Conservation (phyloP, 345 rosid genomes). For the Draba incana region DNA sequence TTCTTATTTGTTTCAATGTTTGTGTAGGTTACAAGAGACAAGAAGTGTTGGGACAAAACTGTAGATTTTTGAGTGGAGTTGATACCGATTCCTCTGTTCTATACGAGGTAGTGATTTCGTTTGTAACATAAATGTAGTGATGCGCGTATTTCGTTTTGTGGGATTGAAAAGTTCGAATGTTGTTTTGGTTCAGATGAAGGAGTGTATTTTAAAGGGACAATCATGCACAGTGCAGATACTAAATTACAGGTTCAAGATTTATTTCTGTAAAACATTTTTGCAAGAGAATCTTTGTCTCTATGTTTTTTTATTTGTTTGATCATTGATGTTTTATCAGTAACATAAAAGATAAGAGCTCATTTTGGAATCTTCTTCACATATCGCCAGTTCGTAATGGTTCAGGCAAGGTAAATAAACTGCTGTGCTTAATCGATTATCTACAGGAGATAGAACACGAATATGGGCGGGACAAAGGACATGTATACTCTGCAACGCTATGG, state of each 20-base stretch:
- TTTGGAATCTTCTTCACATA: conserved; percentile 93
- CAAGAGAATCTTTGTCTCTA: no score
- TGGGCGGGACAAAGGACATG: no score
- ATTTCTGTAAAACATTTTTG: no score
- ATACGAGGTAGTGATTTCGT: conserved; percentile 50
- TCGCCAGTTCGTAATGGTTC: conserved; percentile 95
- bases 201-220: conserved; percentile 64
- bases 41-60: conserved; percentile 83
- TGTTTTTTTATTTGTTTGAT: no score
- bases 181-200: conserved; percentile 58
- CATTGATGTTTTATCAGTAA: conserved; percentile 30
- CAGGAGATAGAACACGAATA: no score
- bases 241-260: conserved; percentile 99
- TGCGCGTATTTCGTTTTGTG: no score
- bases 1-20: background rate
- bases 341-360: conserved; percentile 82
- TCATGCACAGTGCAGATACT: conserved; percentile 92
- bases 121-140: background rate
- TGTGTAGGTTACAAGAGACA: conserved; percentile 73
- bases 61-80: no score
- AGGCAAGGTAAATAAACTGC: conserved; percentile 72
- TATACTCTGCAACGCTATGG: no score
- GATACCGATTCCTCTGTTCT: conserved; percentile 55
- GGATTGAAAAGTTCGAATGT: background rate
- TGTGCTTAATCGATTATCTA: no score